Evolutionary conservation across 2,329 filamentous ascomycete species (phyloP).

Genomic region (Xylaria sp.): DNA sequence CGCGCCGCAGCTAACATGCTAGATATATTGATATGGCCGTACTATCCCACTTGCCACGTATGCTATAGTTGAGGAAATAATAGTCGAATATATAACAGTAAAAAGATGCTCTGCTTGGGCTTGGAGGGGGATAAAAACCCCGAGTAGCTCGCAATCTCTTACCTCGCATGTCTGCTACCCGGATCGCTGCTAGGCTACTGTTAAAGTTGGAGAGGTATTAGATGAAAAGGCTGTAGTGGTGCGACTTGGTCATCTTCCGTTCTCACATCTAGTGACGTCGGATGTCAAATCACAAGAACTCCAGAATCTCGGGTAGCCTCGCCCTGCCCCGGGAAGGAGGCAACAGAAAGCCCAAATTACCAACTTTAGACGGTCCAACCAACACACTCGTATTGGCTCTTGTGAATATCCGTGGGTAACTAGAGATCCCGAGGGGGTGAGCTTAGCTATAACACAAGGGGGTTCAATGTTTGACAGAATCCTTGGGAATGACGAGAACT

Average conservation of each 20-base stretch:
- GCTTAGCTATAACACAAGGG: conserved; percentile 2
- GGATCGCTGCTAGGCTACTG: not conserved
- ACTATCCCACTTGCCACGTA: not conserved
- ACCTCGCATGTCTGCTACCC: not conserved
- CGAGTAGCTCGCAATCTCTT: conserved; percentile 21
- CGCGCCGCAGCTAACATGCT: conserved; percentile 5
- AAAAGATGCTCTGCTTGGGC: not conserved
- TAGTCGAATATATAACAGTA: not conserved
- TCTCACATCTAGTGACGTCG: conserved; percentile 18
- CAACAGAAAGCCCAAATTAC: conserved; percentile 24
- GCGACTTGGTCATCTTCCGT: conserved; percentile 28
- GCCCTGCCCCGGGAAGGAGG: conserved; percentile 23
- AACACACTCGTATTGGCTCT: conserved; percentile 14
- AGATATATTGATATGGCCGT: conserved; percentile 10
- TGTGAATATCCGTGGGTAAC: conserved; percentile 12
- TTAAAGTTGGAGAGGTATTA: conserved; percentile 15
- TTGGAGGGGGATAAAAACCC: not conserved
- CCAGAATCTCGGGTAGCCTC: conserved; percentile 18
- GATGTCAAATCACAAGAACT: conserved; percentile 24
- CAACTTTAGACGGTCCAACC: conserved; percentile 21
- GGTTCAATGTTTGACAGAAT: conserved; percentile 18
- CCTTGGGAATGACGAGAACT: not conserved
- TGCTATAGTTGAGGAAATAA: not conserved
- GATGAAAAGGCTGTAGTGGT: conserved; percentile 30
- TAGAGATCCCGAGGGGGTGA: conserved; percentile 25